Base-by-base conservation (phyloP, 2,329 filamentous ascomycete genomes). In the Alternaria arbusti region DNA sequence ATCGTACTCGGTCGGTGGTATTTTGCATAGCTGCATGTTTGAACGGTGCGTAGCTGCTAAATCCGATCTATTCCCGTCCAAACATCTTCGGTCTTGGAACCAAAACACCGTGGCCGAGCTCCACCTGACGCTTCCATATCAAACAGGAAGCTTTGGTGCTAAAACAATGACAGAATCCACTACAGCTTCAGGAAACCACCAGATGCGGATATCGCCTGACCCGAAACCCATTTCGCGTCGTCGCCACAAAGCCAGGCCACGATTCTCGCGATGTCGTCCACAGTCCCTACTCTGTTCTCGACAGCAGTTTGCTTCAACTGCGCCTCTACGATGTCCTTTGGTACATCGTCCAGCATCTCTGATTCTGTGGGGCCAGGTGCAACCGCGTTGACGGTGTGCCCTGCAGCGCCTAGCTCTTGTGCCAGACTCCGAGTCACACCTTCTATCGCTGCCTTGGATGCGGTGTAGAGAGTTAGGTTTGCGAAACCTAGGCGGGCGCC, bases 351-450 rank as follows among this genome's bases (percentile, higher is more conserved):
- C 23, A 89, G 72, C 83, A 90, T 84, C 8, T 88, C 86, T 28
- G 83, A 88, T 75, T 85, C 77, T 6, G 88, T 85, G 0, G 88
- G 87, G 0, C 88, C 88, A 0, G 88, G 87, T 20, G 84, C 85
- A 3, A 90, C 84, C 0, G 83, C 82, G 67, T 90, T 91, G 25
- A 89, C 88, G 0, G 88, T 90, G 61, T 86, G 86, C 0, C 88
- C 87, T 61, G 83, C 77, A 4, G 64, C 72, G 0, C 88, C 88
- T 9, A 90, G 78, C 75, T 90, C 88, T 0, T 82, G 81, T 0
- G 89, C 88, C 83, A 87, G 87, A 47, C 81, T 84, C 7, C 87
- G 80, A 10, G 88, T 90, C 58, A 90, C 74, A 0, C 84, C 86
- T 73, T 90, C 88, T 15, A 90, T 73, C 6, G 87, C 88, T 0